A percentile compares a stretch with the other conserved stretches of the same genome.
These are phyloP conservation scores for Anethum foeniculum DNA, from an alignment of 140 eudicot genomes.

Conservation along the genomic window DNA sequence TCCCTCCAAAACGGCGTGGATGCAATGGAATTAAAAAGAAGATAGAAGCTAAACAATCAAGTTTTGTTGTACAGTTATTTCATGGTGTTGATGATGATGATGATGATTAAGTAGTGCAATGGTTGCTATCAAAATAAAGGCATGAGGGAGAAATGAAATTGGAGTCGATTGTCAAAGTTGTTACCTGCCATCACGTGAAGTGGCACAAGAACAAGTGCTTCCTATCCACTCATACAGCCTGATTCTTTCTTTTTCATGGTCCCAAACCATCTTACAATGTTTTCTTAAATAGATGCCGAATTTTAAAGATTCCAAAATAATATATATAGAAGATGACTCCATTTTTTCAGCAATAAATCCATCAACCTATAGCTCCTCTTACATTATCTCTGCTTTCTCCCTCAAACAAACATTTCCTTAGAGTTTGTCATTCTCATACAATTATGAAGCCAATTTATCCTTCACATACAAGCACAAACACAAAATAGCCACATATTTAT, in stretches of 20 bases:
- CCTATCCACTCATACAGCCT: constrained; percentile 35
- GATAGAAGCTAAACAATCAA: constrained; percentile 6
- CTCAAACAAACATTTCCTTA: background rate
- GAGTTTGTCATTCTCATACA: constrained; percentile 9
- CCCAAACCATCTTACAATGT: constrained; percentile 9
- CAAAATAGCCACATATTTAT: background rate
- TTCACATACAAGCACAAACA: background rate
- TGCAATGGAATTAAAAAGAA: background rate
- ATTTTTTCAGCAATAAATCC: background rate
- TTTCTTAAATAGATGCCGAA: background rate
- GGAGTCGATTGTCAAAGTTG: constrained; percentile 6
- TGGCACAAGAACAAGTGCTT: constrained; percentile 34
- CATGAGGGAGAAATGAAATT: background rate
- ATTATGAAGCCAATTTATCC: background rate
- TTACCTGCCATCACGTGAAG: constrained; percentile 54
- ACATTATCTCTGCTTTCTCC: constrained; percentile 10
- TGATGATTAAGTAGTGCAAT: constrained; percentile 8
- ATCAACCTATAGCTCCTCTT: constrained; percentile 7
- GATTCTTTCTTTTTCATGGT: constrained; percentile 13
- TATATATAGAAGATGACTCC: background rate
- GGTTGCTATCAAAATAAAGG: constrained; percentile 16
- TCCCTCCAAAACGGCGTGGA: background rate
- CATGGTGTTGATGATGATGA: constrained; percentile 5
- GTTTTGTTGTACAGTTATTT: background rate
- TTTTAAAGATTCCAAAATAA: background rate